Percentiles rank a stretch among this genome's conserved stretches.
phyloP scores from a whole-genome alignment of 768 basidiomycete genomes.

The Russula brevipes region DNA sequence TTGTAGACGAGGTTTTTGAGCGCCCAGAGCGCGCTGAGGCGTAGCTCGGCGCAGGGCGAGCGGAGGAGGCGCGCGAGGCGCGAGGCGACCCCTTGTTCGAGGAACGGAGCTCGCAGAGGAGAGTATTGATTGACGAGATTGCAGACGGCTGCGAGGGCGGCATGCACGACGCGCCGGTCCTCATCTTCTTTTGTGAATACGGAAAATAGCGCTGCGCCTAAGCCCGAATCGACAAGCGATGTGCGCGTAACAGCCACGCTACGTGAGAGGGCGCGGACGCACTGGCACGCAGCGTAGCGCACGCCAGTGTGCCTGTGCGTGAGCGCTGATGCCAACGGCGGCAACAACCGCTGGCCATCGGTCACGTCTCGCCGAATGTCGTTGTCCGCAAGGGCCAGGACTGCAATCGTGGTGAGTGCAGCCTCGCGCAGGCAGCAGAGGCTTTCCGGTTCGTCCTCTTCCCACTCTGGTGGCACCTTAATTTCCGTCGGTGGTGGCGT shows the following conservation, averaged over 20 bases:
- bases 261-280: slow-evolving; percentile 72
- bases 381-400: slow-evolving; percentile 67
- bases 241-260: slow-evolving; percentile 78
- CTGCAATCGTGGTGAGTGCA: slow-evolving; percentile 64
- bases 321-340: slow-evolving; percentile 50
- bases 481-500: slow-evolving; percentile 40
- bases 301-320: slow-evolving; percentile 64
- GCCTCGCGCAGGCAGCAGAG: slow-evolving; percentile 62
- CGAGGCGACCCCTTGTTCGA: slow-evolving; percentile 63
- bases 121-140: slow-evolving; percentile 87
- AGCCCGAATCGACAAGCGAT: slow-evolving; percentile 74
- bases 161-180: slow-evolving; percentile 64
- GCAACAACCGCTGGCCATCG: slow-evolving; percentile 52
- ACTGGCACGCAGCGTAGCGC: slow-evolving; percentile 83
- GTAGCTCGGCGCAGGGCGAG: slow-evolving; percentile 50
- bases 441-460: slow-evolving; percentile 66
- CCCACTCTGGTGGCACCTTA: slow-evolving; percentile 46
- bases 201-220: slow-evolving; percentile 66
- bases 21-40: slow-evolving; percentile 77
- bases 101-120: slow-evolving; percentile 64
- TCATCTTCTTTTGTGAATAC: slow-evolving; percentile 53
- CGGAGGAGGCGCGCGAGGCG: slow-evolving; percentile 56
- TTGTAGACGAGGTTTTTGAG: slow-evolving; percentile 78
- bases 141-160: slow-evolving; percentile 70
- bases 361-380: slow-evolving; percentile 66